Evolutionary conservation across 164 flowering plant genomes (phyloP).

Genomic region (Cinnamomum chago): DNA sequence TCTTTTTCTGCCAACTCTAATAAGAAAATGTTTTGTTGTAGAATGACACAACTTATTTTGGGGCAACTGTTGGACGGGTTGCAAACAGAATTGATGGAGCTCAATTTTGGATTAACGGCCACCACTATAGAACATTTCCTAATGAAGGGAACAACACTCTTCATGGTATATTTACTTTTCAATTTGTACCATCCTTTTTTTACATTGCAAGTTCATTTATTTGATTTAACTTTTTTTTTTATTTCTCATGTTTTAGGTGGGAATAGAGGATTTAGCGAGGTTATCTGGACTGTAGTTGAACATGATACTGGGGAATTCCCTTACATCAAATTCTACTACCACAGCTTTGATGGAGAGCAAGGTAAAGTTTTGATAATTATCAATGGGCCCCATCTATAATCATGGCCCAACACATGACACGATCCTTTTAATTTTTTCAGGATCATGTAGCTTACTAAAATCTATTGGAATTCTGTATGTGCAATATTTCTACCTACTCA

Average conservation of each 20-base stretch:
- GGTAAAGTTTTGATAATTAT: constrained; percentile 28
- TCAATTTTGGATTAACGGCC: constrained; percentile 48
- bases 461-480: no score
- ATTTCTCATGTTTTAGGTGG: constrained; percentile 11
- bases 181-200: background rate
- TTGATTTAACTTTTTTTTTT: background rate
- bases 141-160: constrained; percentile 68
- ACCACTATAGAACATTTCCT: constrained; percentile 37
- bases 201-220: background rate
- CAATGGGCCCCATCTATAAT: no score
- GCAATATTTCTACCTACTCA: no score
- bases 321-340: constrained; percentile 9
- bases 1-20: background rate
- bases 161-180: constrained; percentile 33
- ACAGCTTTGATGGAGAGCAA: constrained; percentile 34
- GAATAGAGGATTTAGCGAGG: constrained; percentile 19
- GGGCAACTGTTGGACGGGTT: constrained; percentile 69
- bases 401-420: no score
- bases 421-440: no score
- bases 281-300: constrained; percentile 6
- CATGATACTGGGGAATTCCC: constrained; percentile 10
- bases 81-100: constrained; percentile 78
- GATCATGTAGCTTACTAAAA: no score
- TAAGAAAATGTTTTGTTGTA: constrained; percentile 18
- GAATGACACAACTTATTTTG: constrained; percentile 63